Conservation (phyloP, 2,329 filamentous ascomycete species). For the Colletotrichum lupini region DNA sequence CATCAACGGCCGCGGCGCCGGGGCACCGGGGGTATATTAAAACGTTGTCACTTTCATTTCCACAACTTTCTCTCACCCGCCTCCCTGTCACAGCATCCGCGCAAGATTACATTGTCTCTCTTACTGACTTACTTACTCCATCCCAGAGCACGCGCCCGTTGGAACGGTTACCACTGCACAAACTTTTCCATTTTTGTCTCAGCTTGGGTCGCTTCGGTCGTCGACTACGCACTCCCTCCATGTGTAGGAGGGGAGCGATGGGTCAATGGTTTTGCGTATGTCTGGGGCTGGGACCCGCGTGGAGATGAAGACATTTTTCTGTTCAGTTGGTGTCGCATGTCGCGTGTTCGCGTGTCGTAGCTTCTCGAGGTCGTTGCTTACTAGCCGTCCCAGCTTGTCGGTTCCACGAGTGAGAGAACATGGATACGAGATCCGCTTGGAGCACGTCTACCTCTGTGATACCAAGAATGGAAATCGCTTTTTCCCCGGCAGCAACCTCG, state of each 20-base stretch:
- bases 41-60: neutral
- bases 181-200: neutral
- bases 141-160: neutral
- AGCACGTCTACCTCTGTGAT: neutral
- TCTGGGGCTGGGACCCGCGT: neutral
- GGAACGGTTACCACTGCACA: neutral
- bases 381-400: neutral
- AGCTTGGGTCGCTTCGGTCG: too few relatives aligned
- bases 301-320: neutral
- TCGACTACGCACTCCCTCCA: neutral
- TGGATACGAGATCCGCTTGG: neutral
- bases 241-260: neutral
- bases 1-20: neutral
- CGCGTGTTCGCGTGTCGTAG: neutral
- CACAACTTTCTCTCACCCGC: neutral
- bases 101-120: neutral
- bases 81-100: neutral
- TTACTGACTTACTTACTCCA: neutral
- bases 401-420: neutral
- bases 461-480: neutral
- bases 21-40: neutral
- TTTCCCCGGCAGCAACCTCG: neutral
- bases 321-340: neutral
- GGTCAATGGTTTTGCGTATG: neutral
- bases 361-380: neutral